These are phyloP conservation scores for Gossypium bickii DNA, from an alignment of 345 rosid genomes.

Conservation along the genomic window DNA sequence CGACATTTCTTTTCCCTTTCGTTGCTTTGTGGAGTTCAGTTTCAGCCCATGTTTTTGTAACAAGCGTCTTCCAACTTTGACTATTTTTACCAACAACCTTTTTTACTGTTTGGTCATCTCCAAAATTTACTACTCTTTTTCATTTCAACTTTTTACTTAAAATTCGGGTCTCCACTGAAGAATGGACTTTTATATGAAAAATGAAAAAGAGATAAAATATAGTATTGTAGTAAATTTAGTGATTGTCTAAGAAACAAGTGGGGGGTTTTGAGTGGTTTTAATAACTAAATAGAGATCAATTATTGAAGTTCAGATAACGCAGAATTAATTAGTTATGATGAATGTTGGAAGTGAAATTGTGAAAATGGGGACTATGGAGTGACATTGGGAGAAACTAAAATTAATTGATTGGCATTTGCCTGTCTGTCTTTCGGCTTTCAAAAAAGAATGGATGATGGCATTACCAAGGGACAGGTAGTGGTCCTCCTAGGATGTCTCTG, in stretches of 20 bases:
- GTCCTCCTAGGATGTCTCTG: background rate
- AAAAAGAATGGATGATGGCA: background rate
- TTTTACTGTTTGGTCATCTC: background rate
- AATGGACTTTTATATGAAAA: background rate
- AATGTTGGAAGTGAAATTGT: background rate
- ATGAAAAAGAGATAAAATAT: background rate
- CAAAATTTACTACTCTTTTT: too few relatives aligned
- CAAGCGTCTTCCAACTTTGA: conserved; percentile 21
- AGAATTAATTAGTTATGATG: background rate
- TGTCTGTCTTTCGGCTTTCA: background rate
- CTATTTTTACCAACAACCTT: background rate
- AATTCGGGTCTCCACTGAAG: too few relatives aligned
- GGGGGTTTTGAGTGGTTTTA: background rate
- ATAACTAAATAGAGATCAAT: background rate
- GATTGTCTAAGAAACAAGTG: background rate
- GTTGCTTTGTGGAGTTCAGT: conserved; percentile 8
- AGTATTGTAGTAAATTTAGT: background rate
- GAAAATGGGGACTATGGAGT: background rate
- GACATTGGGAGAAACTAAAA: conserved; percentile 3
- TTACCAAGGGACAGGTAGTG: conserved; percentile 9
- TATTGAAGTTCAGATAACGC: background rate
- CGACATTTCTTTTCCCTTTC: conserved; percentile 33
- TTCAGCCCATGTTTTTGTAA: conserved; percentile 5
- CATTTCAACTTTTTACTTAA: too few relatives aligned
- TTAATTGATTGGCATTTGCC: conserved; percentile 11